phyloP scores from a whole-genome alignment of 129 eudicot genomes.

The Glebionis coronaria region DNA sequence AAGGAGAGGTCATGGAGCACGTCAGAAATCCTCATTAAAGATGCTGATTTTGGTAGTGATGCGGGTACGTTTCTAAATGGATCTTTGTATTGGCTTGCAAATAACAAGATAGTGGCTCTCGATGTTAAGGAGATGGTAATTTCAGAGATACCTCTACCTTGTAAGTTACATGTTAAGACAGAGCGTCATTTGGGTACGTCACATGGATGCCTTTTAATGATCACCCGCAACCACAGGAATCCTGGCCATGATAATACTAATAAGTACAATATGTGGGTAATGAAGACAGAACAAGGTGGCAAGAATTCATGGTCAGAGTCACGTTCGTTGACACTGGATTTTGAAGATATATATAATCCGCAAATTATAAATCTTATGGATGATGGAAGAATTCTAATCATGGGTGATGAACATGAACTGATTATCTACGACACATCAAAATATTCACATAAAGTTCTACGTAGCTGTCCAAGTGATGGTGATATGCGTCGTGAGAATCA shows the following conservation, averaged over 20 bases:
- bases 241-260: too few relatives aligned
- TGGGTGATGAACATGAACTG: not conserved
- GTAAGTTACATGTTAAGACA: not conserved
- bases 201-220: not conserved
- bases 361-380: not conserved
- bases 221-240: not conserved
- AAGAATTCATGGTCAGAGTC: not conserved
- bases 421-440: not conserved
- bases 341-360: not conserved
- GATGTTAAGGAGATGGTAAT: not conserved
- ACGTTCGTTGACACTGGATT: not conserved
- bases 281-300: conserved; percentile 6
- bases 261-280: not conserved
- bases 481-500: too few relatives aligned
- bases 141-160: not conserved
- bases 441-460: not conserved
- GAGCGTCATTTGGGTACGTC: not conserved
- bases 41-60: not conserved
- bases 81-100: not conserved
- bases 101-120: not conserved
- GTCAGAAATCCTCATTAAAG: not conserved
- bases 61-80: not conserved
- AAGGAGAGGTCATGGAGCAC: conserved; percentile 2
- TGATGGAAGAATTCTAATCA: not conserved
- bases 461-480: not conserved